Conservation (phyloP, 2,329 filamentous ascomycete genomes). For the Didymella lethalis region DNA sequence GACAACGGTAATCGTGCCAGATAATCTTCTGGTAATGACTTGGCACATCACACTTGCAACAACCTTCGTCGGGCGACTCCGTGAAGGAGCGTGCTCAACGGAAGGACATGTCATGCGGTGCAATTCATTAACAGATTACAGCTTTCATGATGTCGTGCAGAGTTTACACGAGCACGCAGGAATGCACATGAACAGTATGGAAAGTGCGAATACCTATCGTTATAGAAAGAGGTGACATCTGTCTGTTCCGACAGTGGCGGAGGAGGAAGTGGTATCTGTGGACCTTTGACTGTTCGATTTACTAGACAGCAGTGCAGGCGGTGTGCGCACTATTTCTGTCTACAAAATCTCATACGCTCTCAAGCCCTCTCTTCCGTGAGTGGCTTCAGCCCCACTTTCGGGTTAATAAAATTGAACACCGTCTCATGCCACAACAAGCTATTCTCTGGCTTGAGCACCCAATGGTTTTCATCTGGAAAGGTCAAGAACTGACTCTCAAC, state of each 20-base stretch:
- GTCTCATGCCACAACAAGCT: slow-evolving; percentile 87
- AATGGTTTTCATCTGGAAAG: slow-evolving; percentile 82
- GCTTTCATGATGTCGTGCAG: too few species aligned
- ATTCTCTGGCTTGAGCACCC: slow-evolving; percentile 93
- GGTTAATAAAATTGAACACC: slow-evolving; percentile 79
- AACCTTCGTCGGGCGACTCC: neutral
- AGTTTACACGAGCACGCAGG: too few species aligned
- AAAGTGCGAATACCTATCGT: too few species aligned
- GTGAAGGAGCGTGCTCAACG: neutral
- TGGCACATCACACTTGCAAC: neutral
- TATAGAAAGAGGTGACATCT: too few species aligned
- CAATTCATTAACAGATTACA: too few species aligned
- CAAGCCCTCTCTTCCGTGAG: neutral
- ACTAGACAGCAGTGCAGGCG: too few species aligned
- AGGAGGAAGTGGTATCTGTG: too few species aligned
- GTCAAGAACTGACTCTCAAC: slow-evolving; percentile 80
- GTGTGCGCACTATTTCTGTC: too few species aligned
- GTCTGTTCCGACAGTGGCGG: too few species aligned
- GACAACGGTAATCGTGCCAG: neutral
- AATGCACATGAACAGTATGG: too few species aligned
- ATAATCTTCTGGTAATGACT: neutral
- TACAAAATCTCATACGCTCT: neutral
- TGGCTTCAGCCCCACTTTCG: slow-evolving; percentile 60
- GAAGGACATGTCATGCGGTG: neutral
- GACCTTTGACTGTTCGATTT: too few species aligned